A percentile compares a stretch with the other conserved stretches of the same genome.
These are phyloP conservation scores for Pseudocercospora fuligena DNA, from an alignment of 2,329 filamentous ascomycete species.

Conservation along the genomic window DNA sequence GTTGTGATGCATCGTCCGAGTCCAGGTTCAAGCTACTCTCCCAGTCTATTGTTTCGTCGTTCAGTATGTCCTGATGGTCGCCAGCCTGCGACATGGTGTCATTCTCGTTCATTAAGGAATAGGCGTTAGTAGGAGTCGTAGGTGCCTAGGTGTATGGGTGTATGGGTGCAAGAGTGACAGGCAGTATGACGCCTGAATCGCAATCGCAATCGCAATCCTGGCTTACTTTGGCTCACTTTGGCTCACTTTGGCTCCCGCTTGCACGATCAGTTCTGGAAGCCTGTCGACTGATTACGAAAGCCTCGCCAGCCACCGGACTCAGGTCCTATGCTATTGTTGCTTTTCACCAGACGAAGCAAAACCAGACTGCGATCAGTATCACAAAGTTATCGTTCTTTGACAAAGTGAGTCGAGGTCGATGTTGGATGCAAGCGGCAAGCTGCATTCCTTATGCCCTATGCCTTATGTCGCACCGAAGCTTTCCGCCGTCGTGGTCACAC, in stretches of 20 bases:
- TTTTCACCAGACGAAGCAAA: neutral
- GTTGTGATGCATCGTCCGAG: conserved; percentile 23
- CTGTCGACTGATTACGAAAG: conserved; percentile 6
- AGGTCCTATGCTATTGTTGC: neutral
- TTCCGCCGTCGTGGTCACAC: conserved; percentile 1
- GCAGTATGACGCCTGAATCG: neutral
- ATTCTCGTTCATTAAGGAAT: conserved; percentile 13
- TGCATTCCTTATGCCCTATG: neutral
- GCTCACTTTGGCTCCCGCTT: neutral
- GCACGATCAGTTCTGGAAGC: conserved; percentile 9
- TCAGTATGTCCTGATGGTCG: conserved; percentile 5
- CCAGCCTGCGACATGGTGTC: conserved; percentile 16
- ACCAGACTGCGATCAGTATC: neutral
- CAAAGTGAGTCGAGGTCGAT: neutral
- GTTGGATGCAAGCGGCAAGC: conserved; percentile 2
- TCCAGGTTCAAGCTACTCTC: conserved; percentile 8
- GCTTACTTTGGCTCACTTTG: neutral
- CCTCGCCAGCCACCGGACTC: neutral
- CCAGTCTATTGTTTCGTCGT: conserved; percentile 6
- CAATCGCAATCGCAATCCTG: too few species aligned
- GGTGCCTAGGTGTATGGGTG: neutral
- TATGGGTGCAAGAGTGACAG: neutral
- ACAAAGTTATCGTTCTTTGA: neutral
- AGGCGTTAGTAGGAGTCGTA: neutral
- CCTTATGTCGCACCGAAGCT: conserved; percentile 5